Evolutionary conservation across 2,329 filamentous ascomycete genomes (phyloP).

Genomic region (Aspergillus ibericus): DNA sequence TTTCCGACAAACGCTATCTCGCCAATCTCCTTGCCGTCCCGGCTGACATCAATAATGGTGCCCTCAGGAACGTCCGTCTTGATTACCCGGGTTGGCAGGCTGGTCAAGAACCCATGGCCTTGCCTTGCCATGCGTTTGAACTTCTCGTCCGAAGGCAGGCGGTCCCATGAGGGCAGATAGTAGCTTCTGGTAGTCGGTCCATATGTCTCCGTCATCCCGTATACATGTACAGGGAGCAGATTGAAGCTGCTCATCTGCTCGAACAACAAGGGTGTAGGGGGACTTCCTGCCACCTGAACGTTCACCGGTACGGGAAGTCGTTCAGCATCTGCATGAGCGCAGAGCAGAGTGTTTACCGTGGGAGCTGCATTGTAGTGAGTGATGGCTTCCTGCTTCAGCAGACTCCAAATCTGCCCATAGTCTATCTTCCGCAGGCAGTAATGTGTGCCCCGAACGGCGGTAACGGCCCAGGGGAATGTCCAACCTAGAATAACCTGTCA

Average conservation of each 20-base stretch:
- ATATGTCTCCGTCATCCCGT: constrained; percentile 85
- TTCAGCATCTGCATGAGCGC: constrained; percentile 73
- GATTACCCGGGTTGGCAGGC: constrained; percentile 76
- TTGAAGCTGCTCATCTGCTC: constrained; percentile 89
- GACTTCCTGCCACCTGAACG: constrained; percentile 90
- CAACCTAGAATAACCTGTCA: constrained; percentile 49
- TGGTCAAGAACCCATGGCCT: constrained; percentile 86
- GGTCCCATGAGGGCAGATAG: constrained; percentile 80
- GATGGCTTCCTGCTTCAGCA: constrained; percentile 81
- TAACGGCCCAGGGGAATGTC: constrained; percentile 93
- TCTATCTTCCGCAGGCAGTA: constrained; percentile 94
- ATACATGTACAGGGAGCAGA: constrained; percentile 87
- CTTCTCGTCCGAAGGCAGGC: constrained; percentile 69
- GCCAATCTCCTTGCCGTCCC: constrained; percentile 72
- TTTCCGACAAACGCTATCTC: constrained; percentile 89
- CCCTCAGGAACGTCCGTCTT: constrained; percentile 72
- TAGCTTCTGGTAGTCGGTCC: constrained; percentile 96
- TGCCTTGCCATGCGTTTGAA: constrained; percentile 91
- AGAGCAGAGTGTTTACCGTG: constrained; percentile 92
- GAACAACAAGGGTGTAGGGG: constrained; percentile 86
- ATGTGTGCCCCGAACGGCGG: constrained; percentile 88
- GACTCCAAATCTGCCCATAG: constrained; percentile 86
- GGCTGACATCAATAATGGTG: constrained; percentile 65
- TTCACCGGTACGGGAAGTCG: constrained; percentile 68
- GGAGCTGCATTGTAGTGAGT: constrained; percentile 96